Percentiles rank a stretch among this genome's conserved stretches.
These are phyloP conservation scores for Gossypium davidsonii DNA, from an alignment of 441 rosid species.

Conservation along the genomic window DNA sequence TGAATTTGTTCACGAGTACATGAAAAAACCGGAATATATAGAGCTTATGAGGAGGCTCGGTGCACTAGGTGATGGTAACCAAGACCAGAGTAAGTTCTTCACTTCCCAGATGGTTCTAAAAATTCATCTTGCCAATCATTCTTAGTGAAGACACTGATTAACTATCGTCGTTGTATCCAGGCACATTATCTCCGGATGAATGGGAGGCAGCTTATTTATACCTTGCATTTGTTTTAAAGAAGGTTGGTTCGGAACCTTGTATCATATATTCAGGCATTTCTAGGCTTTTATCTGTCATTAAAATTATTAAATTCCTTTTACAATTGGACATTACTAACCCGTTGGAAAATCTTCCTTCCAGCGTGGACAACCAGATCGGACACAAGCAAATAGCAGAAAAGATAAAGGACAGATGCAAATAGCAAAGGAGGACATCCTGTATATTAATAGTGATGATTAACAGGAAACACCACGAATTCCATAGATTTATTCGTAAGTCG, in stretches of 20 bases:
- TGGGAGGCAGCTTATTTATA: conserved; percentile 92
- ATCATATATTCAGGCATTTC: neutral
- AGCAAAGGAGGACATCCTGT: conserved; percentile 61
- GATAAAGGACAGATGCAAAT: conserved; percentile 78
- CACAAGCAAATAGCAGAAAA: conserved; percentile 37
- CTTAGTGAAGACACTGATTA: neutral
- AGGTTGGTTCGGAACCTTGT: conserved; percentile 38
- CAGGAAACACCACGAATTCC: conserved; percentile 5
- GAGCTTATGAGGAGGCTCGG: conserved; percentile 90
- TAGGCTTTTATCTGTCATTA: neutral
- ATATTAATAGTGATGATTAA: conserved; percentile 31
- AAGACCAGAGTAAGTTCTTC: conserved; percentile 59
- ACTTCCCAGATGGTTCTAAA: neutral
- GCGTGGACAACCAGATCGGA: conserved; percentile 70
- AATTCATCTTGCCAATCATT: neutral
- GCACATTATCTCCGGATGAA: conserved; percentile 82
- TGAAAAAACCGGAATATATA: conserved; percentile 63
- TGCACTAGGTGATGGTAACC: conserved; percentile 92
- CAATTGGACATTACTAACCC: neutral
- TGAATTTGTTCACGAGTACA: conserved; percentile 77
- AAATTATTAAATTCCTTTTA: neutral
- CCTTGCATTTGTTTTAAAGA: conserved; percentile 75
- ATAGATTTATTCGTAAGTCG: conserved; percentile 13
- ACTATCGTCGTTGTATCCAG: conserved; percentile 26
- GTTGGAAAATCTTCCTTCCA: conserved; percentile 18